Evolutionary conservation across 257 asterid genomes (phyloP).

Genomic region (Coffea canephora): DNA sequence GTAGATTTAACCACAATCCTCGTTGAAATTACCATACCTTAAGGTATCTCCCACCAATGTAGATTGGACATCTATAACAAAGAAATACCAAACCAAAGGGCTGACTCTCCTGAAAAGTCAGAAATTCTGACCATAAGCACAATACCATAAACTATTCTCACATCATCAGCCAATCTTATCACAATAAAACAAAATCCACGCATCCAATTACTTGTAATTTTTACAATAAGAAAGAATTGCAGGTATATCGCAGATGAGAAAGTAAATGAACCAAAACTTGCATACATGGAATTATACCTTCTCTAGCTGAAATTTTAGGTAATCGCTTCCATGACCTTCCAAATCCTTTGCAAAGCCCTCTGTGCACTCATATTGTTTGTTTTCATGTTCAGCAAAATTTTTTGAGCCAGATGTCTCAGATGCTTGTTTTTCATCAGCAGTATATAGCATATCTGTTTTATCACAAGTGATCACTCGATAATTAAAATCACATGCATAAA

Average conservation of each 20-base stretch:
- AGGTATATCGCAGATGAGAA: slow-evolving; percentile 11
- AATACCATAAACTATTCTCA: background rate
- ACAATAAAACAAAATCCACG: background rate
- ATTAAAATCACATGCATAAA: background rate
- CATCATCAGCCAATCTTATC: background rate
- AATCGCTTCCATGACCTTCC: slow-evolving; percentile 32
- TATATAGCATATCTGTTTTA: slow-evolving; percentile 44
- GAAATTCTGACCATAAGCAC: slow-evolving; percentile 14
- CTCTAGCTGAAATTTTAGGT: slow-evolving; percentile 36
- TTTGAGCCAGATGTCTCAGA: slow-evolving; percentile 17
- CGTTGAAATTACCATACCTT: slow-evolving; percentile 49
- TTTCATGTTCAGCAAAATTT: slow-evolving; percentile 24
- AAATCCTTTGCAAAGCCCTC: slow-evolving; percentile 23
- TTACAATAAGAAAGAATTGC: slow-evolving; percentile 8
- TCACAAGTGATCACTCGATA: slow-evolving; percentile 19
- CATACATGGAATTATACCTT: slow-evolving; percentile 39
- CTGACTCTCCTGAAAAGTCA: slow-evolving; percentile 48
- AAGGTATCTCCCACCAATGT: slow-evolving; percentile 92
- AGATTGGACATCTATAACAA: slow-evolving; percentile 63
- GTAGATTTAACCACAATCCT: background rate
- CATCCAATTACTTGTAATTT: background rate
- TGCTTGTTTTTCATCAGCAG: slow-evolving; percentile 25
- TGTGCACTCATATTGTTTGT: slow-evolving; percentile 35
- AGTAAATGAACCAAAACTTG: slow-evolving; percentile 12
- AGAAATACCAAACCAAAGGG: slow-evolving; percentile 56